phyloP scores from a whole-genome alignment of 2,329 filamentous ascomycete species.

The Dichotomopilus funicola region DNA sequence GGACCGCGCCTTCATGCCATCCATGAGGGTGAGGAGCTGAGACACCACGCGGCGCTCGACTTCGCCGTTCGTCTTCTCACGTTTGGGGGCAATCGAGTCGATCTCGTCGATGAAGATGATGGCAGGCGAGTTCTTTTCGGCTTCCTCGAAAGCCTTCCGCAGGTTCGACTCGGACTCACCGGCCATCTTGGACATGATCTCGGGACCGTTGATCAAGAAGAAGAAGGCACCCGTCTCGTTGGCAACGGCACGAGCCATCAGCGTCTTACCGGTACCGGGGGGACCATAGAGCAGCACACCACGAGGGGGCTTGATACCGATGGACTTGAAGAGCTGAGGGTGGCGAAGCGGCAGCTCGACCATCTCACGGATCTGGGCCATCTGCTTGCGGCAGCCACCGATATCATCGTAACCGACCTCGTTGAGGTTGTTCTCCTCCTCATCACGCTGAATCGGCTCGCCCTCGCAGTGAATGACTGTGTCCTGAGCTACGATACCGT shows the following conservation, averaged over 20 bases:
- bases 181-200: conserved; percentile 99
- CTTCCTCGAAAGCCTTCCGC: conserved; percentile 98
- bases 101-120: conserved; percentile 99
- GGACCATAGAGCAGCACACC: conserved; percentile 96
- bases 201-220: conserved; percentile 98
- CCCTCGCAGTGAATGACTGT: conserved; percentile 99
- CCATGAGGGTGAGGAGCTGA: conserved; percentile 92
- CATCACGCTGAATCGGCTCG: conserved; percentile 90
- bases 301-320: conserved; percentile 98
- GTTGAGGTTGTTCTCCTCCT: conserved; percentile 98
- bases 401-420: conserved; percentile 99
- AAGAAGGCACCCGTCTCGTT: conserved; percentile 99
- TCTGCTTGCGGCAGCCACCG: conserved; percentile 98
- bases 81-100: conserved; percentile 97
- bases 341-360: conserved; percentile 95
- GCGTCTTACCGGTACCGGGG: conserved; percentile 97
- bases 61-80: conserved; percentile 99
- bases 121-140: conserved; percentile 97
- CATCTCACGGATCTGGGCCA: conserved; percentile 98
- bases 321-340: conserved; percentile 98
- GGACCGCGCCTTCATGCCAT: conserved; percentile 98
- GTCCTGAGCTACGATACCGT: conserved; percentile 96
- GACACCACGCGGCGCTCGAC: conserved; percentile 98
- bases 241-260: conserved; percentile 97
- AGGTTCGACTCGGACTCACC: conserved; percentile 98